Percentiles rank a stretch among this genome's conserved stretches.
Evolutionary conservation across 176 grass and related monocot species (phyloP).

Genomic region (Melocanna baccifera): DNA sequence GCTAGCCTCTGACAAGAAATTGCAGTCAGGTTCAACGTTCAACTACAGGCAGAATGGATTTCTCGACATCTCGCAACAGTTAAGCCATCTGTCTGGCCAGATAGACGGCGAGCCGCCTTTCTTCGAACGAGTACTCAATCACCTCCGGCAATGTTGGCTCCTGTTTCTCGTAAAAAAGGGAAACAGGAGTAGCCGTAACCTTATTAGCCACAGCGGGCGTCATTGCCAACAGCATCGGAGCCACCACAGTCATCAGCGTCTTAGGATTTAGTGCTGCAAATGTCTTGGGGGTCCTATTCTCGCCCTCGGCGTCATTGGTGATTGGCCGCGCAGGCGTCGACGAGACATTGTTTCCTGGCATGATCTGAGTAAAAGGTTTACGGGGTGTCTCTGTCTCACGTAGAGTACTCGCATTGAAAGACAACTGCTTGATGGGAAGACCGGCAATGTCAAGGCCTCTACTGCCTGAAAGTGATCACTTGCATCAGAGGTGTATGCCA

Average conservation of each 20-base stretch:
- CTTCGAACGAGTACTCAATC: constrained; percentile 79
- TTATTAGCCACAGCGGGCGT: constrained; percentile 43
- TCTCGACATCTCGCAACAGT: not conserved
- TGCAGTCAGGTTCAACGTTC: constrained; percentile 33
- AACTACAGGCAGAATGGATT: not conserved
- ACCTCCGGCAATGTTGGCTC: constrained; percentile 25
- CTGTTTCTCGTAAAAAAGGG: constrained; percentile 39
- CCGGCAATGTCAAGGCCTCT: constrained; percentile 43
- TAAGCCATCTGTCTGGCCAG: constrained; percentile 28
- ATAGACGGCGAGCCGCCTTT: constrained; percentile 59
- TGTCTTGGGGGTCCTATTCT: constrained; percentile 55
- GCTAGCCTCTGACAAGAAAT: constrained; percentile 23
- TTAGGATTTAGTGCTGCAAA: constrained; percentile 31
- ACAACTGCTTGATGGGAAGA: constrained; percentile 50
- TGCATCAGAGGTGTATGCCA: constrained; percentile 12
- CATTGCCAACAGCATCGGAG: constrained; percentile 59
- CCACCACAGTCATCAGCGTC: constrained; percentile 40
- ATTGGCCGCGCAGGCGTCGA: constrained; percentile 28
- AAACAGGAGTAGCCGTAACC: constrained; percentile 20
- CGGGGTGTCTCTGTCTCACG: constrained; percentile 54
- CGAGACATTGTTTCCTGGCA: constrained; percentile 34
- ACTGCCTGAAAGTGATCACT: constrained; percentile 35
- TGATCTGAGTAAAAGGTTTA: constrained; percentile 67
- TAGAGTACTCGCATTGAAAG: constrained; percentile 44
- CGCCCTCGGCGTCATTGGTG: constrained; percentile 23